These are phyloP conservation scores for Coniella vitis DNA, from an alignment of 2,329 filamentous ascomycete species.

Conservation along the genomic window DNA sequence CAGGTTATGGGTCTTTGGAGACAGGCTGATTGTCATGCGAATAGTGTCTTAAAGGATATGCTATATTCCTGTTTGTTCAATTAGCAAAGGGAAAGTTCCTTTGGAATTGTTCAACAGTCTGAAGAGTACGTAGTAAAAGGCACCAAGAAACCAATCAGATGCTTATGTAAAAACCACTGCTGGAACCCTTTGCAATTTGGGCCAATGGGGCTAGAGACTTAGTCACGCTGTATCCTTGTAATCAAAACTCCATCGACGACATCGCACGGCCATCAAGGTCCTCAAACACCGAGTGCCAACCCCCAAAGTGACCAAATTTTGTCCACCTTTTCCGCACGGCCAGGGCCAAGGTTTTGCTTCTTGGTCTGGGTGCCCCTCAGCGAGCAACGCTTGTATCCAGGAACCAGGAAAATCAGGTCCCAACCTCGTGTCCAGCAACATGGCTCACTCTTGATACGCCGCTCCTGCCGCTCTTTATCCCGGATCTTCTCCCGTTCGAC, in stretches of 20 bases:
- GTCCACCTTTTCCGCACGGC: neutral
- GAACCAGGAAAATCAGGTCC: too few relatives aligned
- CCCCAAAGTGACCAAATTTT: neutral
- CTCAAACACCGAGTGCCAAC: constrained; percentile 17
- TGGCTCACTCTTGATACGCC: neutral
- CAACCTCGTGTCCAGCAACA: neutral
- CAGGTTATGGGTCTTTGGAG: too few relatives aligned
- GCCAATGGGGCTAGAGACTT: neutral
- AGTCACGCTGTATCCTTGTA: neutral
- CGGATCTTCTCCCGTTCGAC: neutral
- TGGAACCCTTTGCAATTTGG: neutral
- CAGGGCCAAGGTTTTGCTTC: neutral
- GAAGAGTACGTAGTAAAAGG: too few relatives aligned
- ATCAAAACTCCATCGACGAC: neutral
- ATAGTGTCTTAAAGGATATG: too few relatives aligned
- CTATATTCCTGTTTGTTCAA: too few relatives aligned
- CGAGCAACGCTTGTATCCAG: too few relatives aligned
- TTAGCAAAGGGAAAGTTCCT: too few relatives aligned
- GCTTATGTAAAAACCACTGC: too few relatives aligned
- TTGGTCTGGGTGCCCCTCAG: too few relatives aligned
- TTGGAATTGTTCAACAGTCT: too few relatives aligned
- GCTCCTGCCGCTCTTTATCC: neutral
- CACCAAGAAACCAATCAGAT: too few relatives aligned
- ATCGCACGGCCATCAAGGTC: constrained; percentile 25
- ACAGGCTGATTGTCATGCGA: too few relatives aligned